Base-by-base conservation (phyloP, 306 rosid species). In the Astragalus membranaceus region DNA sequence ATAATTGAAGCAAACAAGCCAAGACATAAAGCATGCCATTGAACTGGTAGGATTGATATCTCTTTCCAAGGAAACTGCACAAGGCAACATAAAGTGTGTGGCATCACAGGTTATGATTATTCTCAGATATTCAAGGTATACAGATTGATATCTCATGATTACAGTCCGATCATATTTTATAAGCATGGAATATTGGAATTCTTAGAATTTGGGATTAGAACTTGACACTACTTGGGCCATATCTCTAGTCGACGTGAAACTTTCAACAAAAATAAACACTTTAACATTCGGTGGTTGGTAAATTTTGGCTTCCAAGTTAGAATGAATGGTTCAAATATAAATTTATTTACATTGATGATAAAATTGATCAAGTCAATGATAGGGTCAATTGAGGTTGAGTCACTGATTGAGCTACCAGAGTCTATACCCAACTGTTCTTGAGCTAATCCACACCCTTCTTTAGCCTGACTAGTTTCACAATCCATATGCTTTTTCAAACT, bases 1-100 rank as follows among this genome's bases (percentile, higher is more conserved):
- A 95, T 91, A 60, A 95, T 86, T 48, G 96, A 91, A 69, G 99
- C 90, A 87, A 95, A 95, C 81, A 91, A 86, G 48, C 99, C 99
- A 67, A 91, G 76, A 73, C 83, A 89, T 65, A 91, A 67, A 63
- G 96, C 96, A 78, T 95, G 99, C 92, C 95, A 89, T 59, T 95
- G 97, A 77, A 95, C 86, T 42, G 90, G 97, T 71, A 95, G 74
- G 70, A 95, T 81, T 12, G 93, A 77, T 39, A 91, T 66, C 77
- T 85, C 95, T 76, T 87, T 85, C 97, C 99, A 87, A 63, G 91
- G 85, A 82, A 89, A 83, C 97, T 95, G 91, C 74, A 74, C 12
- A 68, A 51, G 41, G 65, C 58, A 67, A 55, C 23, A 66, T 62
- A 48, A 11, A 70, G 59, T 60, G 32, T 55, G 41, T 30, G 42